Base-by-base conservation (phyloP, 2,329 filamentous ascomycete genomes). In the Colletotrichum spaethianum region DNA sequence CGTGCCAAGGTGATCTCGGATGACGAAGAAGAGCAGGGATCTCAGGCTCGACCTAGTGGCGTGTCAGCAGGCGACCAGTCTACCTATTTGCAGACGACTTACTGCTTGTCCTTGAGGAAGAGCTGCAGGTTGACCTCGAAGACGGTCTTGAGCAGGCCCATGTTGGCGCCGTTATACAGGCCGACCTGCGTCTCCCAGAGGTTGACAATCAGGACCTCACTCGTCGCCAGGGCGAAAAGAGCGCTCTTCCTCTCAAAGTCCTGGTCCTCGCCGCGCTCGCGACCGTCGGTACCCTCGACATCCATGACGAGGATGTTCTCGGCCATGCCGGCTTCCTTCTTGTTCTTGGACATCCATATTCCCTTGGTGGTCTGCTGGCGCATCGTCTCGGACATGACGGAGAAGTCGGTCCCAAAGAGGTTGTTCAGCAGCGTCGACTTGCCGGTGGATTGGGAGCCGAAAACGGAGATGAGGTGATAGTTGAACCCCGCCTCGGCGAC, bases 111-210 rank as follows among this genome's bases (percentile, higher is more conserved):
- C 86, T 98, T 98, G 77, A 98, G 87, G 83, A 99, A 99, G 36
- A 99, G 87, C 83, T 98, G 96, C 80, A 99, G 82, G 81, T 99
- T 99, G 82, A 99, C 96, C 85, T 99, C 96, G 78, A 99, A 99
- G 4, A 99, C 96, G 0, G 97, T 99, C 89, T 99, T 99, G 78
- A 99, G 87, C 78, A 99, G 84, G 11, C 96, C 96, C 96, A 99
- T 99, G 82, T 99, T 99, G 77, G 96, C 96, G 69, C 96, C 96
- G 84, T 99, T 96, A 81, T 99, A 99, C 82, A 99, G 83, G 59
- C 96, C 96, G 74, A 99, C 96, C 83, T 99, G 96, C 82, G 98
- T 96, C 84, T 99, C 96, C 96, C 96, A 99, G 76, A 99, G 97
- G 81, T 99, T 99, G 83, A 99, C 93, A 80, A 99, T 97, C 77